Evolutionary conservation across 176 grass and related monocot genomes (phyloP).

Genomic region (Ensete ventricosum): DNA sequence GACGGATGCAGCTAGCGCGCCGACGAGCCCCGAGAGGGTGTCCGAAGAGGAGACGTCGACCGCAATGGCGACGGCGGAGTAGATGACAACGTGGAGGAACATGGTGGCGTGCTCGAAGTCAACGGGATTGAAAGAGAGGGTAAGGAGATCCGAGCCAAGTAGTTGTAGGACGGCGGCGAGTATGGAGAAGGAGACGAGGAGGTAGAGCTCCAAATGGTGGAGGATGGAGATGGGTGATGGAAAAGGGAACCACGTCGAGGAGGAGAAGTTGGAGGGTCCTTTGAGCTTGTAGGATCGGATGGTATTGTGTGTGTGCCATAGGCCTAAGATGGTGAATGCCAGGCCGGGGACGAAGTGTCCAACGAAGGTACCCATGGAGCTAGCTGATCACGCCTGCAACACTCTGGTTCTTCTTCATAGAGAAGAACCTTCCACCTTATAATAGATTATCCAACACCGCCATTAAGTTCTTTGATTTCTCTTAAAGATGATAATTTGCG

Average conservation of each 20-base stretch:
- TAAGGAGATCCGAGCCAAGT: slow-evolving; percentile 36
- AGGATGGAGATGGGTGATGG: slow-evolving; percentile 22
- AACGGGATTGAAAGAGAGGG: slow-evolving; percentile 27
- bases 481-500: not conserved
- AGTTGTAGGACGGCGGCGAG: slow-evolving; percentile 48
- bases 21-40: slow-evolving; percentile 28
- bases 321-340: slow-evolving; percentile 59
- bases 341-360: slow-evolving; percentile 60
- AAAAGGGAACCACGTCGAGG: slow-evolving; percentile 59
- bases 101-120: slow-evolving; percentile 87
- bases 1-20: slow-evolving; percentile 52
- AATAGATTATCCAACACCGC: too few species aligned
- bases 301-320: slow-evolving; percentile 70
- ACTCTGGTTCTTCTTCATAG: too few species aligned
- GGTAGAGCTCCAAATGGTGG: slow-evolving; percentile 66
- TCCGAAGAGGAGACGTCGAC: slow-evolving; percentile 27
- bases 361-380: slow-evolving; percentile 54
- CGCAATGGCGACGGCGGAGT: slow-evolving; percentile 43
- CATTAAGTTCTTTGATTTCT: too few species aligned
- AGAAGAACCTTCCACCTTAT: too few species aligned
- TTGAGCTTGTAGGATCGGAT: slow-evolving; percentile 57
- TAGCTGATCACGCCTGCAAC: too few species aligned
- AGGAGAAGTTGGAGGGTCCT: slow-evolving; percentile 48
- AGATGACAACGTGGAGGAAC: slow-evolving; percentile 72
- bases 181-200: slow-evolving; percentile 60